Conservation (phyloP, 1,284 basidiomycete species). For the Cryptococcus hybrid region DNA sequence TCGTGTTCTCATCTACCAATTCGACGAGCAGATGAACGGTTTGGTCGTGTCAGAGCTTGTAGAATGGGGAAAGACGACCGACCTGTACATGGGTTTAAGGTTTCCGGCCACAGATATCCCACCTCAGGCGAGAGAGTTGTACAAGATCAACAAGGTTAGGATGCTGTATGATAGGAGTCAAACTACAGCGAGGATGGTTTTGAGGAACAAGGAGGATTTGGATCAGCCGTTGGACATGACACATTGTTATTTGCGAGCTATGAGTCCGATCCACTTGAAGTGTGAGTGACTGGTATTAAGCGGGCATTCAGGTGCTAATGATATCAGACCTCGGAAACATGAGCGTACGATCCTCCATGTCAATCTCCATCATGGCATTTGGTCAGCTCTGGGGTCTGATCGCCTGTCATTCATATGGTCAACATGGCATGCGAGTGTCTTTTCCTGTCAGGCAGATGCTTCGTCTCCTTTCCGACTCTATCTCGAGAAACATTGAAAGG, state of each 20-base stretch:
- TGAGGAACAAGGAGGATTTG: constrained; percentile 64
- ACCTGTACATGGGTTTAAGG: constrained; percentile 62
- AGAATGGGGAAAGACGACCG: constrained; percentile 76
- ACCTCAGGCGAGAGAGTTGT: constrained; percentile 58
- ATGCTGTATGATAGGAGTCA: constrained; percentile 76
- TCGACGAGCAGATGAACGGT: constrained; percentile 55
- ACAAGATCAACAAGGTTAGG: constrained; percentile 71
- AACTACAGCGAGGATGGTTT: constrained; percentile 73
- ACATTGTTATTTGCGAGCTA: constrained; percentile 78
- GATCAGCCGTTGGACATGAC: constrained; percentile 81
- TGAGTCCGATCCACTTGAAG: constrained; percentile 86
- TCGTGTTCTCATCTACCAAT: constrained; percentile 82
- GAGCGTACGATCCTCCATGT: constrained; percentile 79
- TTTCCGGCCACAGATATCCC: constrained; percentile 63
- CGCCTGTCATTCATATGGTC: constrained; percentile 77
- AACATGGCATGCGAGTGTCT: constrained; percentile 74
- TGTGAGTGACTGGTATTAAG: constrained; percentile 52
- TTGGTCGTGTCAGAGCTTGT: constrained; percentile 81
- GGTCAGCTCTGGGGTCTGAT: constrained; percentile 82
- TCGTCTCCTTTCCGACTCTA: constrained; percentile 74
- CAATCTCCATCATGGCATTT: constrained; percentile 82
- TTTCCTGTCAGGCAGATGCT: constrained; percentile 82
- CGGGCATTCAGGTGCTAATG: neutral
- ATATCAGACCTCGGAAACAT: constrained; percentile 70
- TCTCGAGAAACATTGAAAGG: constrained; percentile 80